A percentile compares a stretch with the other conserved stretches of the same genome.
These are phyloP conservation scores for Ilex paraguariensis DNA, from an alignment of 305 asterid genomes.

Conservation along the genomic window DNA sequence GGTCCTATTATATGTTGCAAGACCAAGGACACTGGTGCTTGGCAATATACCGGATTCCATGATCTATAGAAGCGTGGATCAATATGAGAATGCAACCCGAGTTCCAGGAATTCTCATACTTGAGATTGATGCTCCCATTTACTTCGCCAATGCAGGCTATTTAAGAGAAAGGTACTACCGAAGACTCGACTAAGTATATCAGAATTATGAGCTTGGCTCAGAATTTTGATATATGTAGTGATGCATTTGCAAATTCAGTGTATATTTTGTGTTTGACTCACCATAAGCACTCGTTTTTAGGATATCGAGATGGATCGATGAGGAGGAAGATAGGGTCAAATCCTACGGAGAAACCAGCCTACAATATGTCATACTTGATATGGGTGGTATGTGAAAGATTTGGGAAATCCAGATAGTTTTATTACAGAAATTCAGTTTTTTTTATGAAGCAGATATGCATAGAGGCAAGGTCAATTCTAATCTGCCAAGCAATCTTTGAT, in stretches of 20 bases:
- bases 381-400: not conserved
- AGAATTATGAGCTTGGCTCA: too few relatives aligned
- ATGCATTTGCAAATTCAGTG: too few relatives aligned
- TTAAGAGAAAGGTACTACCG: not conserved
- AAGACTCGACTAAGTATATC: too few relatives aligned
- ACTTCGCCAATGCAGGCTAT: not conserved
- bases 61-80: not conserved
- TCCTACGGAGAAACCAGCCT: not conserved
- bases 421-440: too few relatives aligned
- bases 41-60: not conserved
- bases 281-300: not conserved
- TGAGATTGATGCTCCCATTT: not conserved
- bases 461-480: too few relatives aligned
- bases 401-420: too few relatives aligned
- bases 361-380: not conserved
- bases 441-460: too few relatives aligned
- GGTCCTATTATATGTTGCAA: not conserved
- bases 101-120: not conserved
- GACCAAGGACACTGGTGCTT: not conserved
- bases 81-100: not conserved
- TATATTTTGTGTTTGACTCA: too few relatives aligned
- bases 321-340: not conserved
- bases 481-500: not conserved
- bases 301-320: slow-evolving; percentile 2
- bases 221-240: too few relatives aligned